phyloP scores from a whole-genome alignment of 2,329 filamentous ascomycete species.

The Hypoxylon sp. region DNA sequence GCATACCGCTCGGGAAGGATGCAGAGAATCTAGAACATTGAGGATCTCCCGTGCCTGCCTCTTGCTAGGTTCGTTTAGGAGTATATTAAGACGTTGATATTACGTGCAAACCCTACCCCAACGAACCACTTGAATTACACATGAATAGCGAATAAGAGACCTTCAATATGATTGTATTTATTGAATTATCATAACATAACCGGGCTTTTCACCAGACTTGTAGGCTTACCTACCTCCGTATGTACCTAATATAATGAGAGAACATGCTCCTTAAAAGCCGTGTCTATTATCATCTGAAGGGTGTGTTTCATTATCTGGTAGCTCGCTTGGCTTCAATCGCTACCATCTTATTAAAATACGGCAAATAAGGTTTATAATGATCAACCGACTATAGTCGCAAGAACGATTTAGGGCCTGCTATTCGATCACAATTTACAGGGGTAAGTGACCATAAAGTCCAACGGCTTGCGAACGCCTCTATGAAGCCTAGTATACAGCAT shows the following conservation, averaged over 20 bases:
- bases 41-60: conserved; percentile 23
- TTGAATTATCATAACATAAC: neutral
- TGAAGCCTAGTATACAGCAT: conserved; percentile 2
- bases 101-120: conserved; percentile 12
- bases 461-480: neutral
- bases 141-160: neutral
- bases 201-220: too few species aligned
- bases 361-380: neutral
- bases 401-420: neutral
- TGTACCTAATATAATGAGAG: neutral
- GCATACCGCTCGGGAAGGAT: conserved; percentile 32
- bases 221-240: too few species aligned
- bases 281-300: too few species aligned
- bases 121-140: neutral
- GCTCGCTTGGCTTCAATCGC: neutral
- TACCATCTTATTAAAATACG: neutral
- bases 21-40: conserved; percentile 27
- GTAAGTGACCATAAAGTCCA: neutral
- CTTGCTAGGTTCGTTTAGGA: conserved; percentile 14
- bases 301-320: too few species aligned
- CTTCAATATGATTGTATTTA: neutral
- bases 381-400: neutral
- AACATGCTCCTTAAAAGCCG: neutral
- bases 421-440: neutral
- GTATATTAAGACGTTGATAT: conserved; percentile 28